These are phyloP conservation scores for Arbutus unedo DNA, from an alignment of 148 eudicot genomes.

Conservation along the genomic window DNA sequence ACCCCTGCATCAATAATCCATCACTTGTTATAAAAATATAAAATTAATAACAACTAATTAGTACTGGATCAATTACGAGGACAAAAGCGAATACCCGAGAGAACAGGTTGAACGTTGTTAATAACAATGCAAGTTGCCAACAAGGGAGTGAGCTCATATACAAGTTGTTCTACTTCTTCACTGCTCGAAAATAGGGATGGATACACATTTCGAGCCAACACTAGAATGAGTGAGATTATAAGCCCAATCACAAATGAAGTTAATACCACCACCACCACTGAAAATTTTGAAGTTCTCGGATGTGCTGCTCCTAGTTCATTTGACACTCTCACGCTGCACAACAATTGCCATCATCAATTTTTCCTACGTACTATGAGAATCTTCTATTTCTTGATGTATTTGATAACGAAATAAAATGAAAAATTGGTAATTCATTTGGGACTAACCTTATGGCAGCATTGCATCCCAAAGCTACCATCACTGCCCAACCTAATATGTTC, in stretches of 20 bases:
- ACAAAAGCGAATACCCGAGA: constrained; percentile 22
- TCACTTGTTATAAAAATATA: neutral
- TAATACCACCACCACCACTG: constrained; percentile 41
- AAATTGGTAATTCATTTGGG: neutral
- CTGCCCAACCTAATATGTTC: constrained; percentile 34
- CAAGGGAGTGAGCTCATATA: constrained; percentile 36
- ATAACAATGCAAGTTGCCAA: constrained; percentile 32
- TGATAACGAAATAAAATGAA: neutral
- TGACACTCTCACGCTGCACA: constrained; percentile 50
- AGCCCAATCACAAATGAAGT: constrained; percentile 34
- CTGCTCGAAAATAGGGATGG: constrained; percentile 31
- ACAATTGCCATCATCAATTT: neutral
- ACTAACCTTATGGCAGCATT: constrained; percentile 15
- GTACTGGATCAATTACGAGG: neutral
- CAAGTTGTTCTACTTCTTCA: constrained; percentile 31
- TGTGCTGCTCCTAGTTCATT: constrained; percentile 53
- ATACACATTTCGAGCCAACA: constrained; percentile 26
- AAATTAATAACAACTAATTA: neutral
- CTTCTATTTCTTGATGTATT: too few species aligned
- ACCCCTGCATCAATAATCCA: constrained; percentile 24
- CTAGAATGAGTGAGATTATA: constrained; percentile 29
- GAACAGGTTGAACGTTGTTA: constrained; percentile 37
- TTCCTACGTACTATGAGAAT: neutral
- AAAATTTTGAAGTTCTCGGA: constrained; percentile 45
- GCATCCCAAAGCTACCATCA: constrained; percentile 7